Evolutionary conservation across 108 stramenopile genomes (phyloP).

Genomic region (Licmophora abbreviata): DNA sequence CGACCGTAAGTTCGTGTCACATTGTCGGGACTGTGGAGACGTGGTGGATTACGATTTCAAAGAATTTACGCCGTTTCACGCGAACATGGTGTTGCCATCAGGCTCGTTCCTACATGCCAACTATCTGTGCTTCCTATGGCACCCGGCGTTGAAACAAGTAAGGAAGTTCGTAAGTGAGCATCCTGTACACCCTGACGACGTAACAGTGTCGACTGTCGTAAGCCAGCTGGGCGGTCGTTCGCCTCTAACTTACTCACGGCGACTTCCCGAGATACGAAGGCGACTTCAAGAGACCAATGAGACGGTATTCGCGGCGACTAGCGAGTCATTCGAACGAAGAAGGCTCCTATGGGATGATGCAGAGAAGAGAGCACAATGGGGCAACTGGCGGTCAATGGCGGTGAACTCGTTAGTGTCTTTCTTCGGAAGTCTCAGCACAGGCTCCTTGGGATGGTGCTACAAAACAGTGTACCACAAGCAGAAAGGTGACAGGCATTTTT

Average conservation of each 20-base stretch:
- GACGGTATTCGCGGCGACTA: too few relatives aligned
- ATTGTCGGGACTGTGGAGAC: constrained; percentile 60
- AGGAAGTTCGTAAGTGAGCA: constrained; percentile 60
- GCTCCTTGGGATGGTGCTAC: constrained; percentile 80
- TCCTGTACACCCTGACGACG: constrained; percentile 83
- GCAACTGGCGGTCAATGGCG: constrained; percentile 53
- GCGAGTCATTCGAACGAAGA: too few relatives aligned
- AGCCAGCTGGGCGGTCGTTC: constrained; percentile 73
- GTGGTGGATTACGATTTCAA: constrained; percentile 67
- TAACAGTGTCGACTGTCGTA: constrained; percentile 73
- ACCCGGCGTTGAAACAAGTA: constrained; percentile 75
- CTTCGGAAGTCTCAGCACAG: constrained; percentile 76
- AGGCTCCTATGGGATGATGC: constrained; percentile 45
- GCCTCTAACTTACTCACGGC: constrained; percentile 57
- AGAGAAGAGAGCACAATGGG: too few relatives aligned
- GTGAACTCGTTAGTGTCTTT: constrained; percentile 70
- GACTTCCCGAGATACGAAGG: constrained; percentile 15
- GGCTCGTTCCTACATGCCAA: constrained; percentile 54
- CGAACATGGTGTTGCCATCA: constrained; percentile 48
- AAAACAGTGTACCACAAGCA: constrained; percentile 41
- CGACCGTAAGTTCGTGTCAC: constrained; percentile 55
- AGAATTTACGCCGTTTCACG: constrained; percentile 65
- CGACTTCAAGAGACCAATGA: too few relatives aligned
- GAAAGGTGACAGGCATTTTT: constrained; percentile 6
- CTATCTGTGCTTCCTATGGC: constrained; percentile 81